Percentiles rank a stretch among this genome's conserved stretches.
Conservation (phyloP, 1,284 basidiomycete genomes). For the Austroboletus novae-zelandiae region DNA sequence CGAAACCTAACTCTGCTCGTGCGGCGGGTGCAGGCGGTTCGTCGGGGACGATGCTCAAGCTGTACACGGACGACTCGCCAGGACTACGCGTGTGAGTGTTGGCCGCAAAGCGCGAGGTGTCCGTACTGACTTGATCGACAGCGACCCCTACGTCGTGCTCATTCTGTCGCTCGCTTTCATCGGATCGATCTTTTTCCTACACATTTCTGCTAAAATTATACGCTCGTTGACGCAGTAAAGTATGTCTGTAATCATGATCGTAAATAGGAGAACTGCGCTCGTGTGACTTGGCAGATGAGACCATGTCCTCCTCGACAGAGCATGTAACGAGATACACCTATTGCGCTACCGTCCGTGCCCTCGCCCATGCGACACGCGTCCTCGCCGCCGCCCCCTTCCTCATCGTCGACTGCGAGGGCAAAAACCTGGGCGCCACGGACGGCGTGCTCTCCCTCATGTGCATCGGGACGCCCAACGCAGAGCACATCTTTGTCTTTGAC, state of each 20-base stretch:
- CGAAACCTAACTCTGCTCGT: conserved; percentile 85
- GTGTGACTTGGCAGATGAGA: neutral
- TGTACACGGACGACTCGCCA: conserved; percentile 97
- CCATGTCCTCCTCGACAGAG: neutral
- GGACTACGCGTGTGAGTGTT: conserved; percentile 90
- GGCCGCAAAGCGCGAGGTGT: neutral
- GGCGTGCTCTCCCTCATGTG: conserved; percentile 43
- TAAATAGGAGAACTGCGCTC: neutral
- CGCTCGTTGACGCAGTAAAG: conserved; percentile 77
- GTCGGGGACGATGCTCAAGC: conserved; percentile 96
- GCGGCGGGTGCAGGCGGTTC: conserved; percentile 96
- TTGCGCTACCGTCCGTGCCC: conserved; percentile 11
- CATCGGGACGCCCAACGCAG: conserved; percentile 38
- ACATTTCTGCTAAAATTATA: conserved; percentile 95
- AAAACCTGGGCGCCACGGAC: conserved; percentile 35
- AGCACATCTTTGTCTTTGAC: conserved; percentile 43
- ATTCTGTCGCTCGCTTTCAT: conserved; percentile 98
- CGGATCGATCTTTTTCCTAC: conserved; percentile 97
- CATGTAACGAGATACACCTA: conserved; percentile 12
- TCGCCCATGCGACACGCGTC: conserved; percentile 17
- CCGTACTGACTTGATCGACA: conserved; percentile 34
- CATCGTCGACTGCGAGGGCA: conserved; percentile 39
- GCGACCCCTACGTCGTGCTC: conserved; percentile 97
- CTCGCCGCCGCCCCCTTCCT: conserved; percentile 28
- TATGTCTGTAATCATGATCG: neutral